Conservation (phyloP, 495 filamentous ascomycete species). For the Penicillium atrosanguineum region DNA sequence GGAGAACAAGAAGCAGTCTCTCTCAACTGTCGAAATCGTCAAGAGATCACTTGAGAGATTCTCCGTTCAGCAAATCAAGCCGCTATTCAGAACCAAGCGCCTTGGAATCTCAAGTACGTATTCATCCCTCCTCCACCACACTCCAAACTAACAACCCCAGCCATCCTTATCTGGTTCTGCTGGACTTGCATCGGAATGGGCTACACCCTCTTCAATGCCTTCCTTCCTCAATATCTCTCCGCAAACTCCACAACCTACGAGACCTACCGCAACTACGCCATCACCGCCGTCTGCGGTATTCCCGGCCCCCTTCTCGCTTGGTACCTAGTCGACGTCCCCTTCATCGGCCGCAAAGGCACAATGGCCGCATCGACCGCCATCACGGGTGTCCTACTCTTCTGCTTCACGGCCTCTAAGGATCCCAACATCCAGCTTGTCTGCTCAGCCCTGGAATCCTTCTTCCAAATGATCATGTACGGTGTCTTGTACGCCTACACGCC, state of each 20-base stretch:
- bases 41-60: conserved; percentile 46
- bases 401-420: conserved; percentile 45
- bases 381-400: conserved; percentile 51
- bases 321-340: conserved; percentile 45
- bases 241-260: conserved; percentile 31
- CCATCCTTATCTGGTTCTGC: conserved; percentile 43
- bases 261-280: conserved; percentile 55
- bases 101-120: conserved; percentile 38
- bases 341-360: conserved; percentile 54
- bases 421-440: conserved; percentile 46
- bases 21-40: conserved; percentile 41
- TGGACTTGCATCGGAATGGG: conserved; percentile 50
- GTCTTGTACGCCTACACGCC: conserved; percentile 56
- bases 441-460: conserved; percentile 48
- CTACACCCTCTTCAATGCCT: conserved; percentile 52
- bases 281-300: conserved; percentile 52
- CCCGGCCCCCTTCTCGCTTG: conserved; percentile 51
- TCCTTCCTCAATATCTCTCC: conserved; percentile 51
- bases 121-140: background rate
- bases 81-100: conserved; percentile 46
- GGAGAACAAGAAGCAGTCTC: conserved; percentile 23
- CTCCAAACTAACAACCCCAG: conserved; percentile 10
- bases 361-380: conserved; percentile 48
- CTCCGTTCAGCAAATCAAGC: conserved; percentile 43
- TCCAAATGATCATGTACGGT: conserved; percentile 55